Base-by-base conservation (phyloP, 1,139 yeast species). In the Suhomyces anneliseae region DNA sequence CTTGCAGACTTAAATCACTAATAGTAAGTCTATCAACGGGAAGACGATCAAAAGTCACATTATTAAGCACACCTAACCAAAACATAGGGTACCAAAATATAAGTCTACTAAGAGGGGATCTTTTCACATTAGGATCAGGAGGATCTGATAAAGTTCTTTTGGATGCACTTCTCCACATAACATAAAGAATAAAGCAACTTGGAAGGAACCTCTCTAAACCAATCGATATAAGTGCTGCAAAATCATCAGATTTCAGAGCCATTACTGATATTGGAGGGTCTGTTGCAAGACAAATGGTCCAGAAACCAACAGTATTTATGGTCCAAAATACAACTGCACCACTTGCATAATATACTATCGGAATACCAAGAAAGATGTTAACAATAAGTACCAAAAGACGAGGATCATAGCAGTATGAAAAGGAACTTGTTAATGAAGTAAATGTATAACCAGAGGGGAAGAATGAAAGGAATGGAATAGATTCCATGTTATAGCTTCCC, bases 61-160 rank as follows among this genome's bases (percentile, higher is more conserved):
- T 90, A 61, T 92, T 92, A 58, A 90, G 73, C 37, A 88, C 77
- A 1, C 97, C 97, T 2, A 88, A 58, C 96, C 96, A 90, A 59
- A 87, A 87, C 6, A 85, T 73, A 0, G 92, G 87, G 53, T 87
- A 86, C 93, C 96, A 92, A 37, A 85, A 61, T 0, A 85, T 37
- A 0, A 82, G 57, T 46, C 88, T 78, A 43, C 82, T 75, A 19
- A 90, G 50, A 1, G 84, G 68, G 0, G 77, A 71, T 1, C 60
- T 24, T 15, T 39, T 38, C 9, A 34, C 39, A 2, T 34, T 38
- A 2, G 39, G 14, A 10, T 40, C 52, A 6, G 41, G 14, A 14
- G 49, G 52, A 3, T 44, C 48, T 0, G 51, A 45, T 33, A 76
- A 61, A 0, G 81, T 73, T 27, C 68, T 56, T 36, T 62, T 63